Base-by-base conservation (phyloP, 2,329 filamentous ascomycete genomes). In the Diaporthe sp. region DNA sequence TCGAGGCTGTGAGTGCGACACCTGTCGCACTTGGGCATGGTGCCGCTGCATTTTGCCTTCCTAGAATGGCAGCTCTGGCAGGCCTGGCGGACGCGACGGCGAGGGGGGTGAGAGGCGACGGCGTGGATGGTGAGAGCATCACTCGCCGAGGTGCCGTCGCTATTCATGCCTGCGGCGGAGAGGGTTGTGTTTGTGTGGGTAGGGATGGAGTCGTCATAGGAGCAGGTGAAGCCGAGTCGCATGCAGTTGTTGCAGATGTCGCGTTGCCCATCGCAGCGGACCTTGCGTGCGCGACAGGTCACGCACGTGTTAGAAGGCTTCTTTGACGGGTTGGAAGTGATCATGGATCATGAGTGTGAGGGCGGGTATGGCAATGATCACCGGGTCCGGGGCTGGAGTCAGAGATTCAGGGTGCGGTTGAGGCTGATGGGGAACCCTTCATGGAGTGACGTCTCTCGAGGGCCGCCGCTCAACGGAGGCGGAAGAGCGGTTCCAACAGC, bases 11-110 rank as follows among this genome's bases (percentile, higher is more conserved):
- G 89, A 6, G 84, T 82, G 31, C 87, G 87, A 70, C 87, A 88
- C 12, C 87, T 84, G 70, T 90, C 88, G 79, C 90, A 91, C 71
- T 87, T 85, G 4, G 89, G 90, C 68, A 87, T 84, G 77, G 90
- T 87, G n/a, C 90, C 90, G 71, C 87, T 90, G 82, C 90, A 91
- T 67, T 89, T 85, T 42, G 90, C 90, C 80, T 91, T 91, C 78
- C 89, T 85, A 46, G 88, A 87, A 77, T 91, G 90, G 80, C 90
- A 91, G 79, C 87, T 90, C 79, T 88, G 85, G 78, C 90, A 91
- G 39, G 90, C 90, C 80, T 90, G 86, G 60, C 89, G 86, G 58
- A 90, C 90, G 31, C 90, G 88, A 51, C 89, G 86, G 55, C 89
- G 84, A 9, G 89, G 87, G 70, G 90, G 80, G n/a, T 85, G 83